Evolutionary conservation across 1,284 basidiomycete genomes (phyloP).

Genomic region (Gomphus bonarii): DNA sequence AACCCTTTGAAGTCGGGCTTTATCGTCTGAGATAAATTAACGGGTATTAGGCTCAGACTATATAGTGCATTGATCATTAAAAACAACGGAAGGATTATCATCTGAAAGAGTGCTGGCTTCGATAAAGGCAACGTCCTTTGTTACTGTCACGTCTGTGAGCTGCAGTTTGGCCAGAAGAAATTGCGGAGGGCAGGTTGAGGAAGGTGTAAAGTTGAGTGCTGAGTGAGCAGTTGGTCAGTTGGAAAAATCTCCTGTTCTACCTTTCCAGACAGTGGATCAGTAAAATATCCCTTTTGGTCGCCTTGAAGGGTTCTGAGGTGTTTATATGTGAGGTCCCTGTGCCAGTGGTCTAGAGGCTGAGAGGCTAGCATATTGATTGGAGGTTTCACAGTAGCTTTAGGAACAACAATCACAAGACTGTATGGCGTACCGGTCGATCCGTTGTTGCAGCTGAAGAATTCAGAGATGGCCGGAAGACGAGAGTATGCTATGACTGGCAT

Average conservation of each 20-base stretch:
- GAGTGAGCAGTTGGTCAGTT: background rate
- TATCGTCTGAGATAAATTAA: background rate
- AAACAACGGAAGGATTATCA: background rate
- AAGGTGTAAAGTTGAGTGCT: background rate
- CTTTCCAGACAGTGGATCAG: background rate
- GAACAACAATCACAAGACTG: background rate
- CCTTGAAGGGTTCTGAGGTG: background rate
- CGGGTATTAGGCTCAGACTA: background rate
- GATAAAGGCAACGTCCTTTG: background rate
- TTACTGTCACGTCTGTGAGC: background rate
- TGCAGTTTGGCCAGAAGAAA: background rate
- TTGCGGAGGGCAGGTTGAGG: background rate
- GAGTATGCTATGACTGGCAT: background rate
- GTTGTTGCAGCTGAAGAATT: background rate
- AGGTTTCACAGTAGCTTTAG: background rate
- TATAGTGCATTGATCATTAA: background rate
- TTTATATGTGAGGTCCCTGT: too few relatives aligned
- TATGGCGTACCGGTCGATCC: background rate
- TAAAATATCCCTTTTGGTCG: background rate
- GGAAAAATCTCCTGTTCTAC: background rate
- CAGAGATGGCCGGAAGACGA: background rate
- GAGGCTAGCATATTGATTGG: background rate
- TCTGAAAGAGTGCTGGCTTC: background rate
- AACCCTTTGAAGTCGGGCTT: background rate
- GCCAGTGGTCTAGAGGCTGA: too few relatives aligned